These are phyloP conservation scores for Auricularia cornea DNA, from an alignment of 768 basidiomycete genomes.

Conservation along the genomic window DNA sequence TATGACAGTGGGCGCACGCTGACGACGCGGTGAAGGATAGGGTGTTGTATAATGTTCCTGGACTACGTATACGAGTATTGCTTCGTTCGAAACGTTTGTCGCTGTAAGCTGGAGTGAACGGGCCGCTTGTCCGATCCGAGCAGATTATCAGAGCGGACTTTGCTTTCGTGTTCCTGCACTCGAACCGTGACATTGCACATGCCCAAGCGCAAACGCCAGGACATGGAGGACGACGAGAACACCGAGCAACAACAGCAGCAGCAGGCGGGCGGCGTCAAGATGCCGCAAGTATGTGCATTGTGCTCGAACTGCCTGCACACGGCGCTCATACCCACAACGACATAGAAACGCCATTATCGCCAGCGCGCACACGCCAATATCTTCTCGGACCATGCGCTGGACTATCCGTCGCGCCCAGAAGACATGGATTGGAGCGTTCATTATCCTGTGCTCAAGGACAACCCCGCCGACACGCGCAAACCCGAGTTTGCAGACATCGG, in stretches of 20 bases:
- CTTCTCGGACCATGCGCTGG: constrained; percentile 56
- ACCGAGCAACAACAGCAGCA: not conserved
- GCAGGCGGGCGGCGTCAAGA: not conserved
- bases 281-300: not conserved
- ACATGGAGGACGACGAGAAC: not conserved
- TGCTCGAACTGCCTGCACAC: not conserved
- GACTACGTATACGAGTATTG: no score
- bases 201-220: not conserved
- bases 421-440: constrained; percentile 75
- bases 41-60: not conserved
- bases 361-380: constrained; percentile 44
- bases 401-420: constrained; percentile 73
- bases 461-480: constrained; percentile 26
- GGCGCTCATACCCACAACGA: not conserved
- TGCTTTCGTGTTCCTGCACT: not conserved
- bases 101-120: no score
- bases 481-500: constrained; percentile 97
- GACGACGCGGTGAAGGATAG: constrained; percentile 9
- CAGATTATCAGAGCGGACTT: not conserved
- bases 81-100: no score
- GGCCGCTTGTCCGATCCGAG: not conserved
- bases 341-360: constrained; percentile 37
- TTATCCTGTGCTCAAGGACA: constrained; percentile 59
- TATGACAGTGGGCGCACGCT: constrained; percentile 16
- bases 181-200: not conserved